Percentiles rank a stretch among this genome's conserved stretches.
Evolutionary conservation across 2,329 filamentous ascomycete genomes (phyloP).

Genomic region (Cladosporium halotolerans): DNA sequence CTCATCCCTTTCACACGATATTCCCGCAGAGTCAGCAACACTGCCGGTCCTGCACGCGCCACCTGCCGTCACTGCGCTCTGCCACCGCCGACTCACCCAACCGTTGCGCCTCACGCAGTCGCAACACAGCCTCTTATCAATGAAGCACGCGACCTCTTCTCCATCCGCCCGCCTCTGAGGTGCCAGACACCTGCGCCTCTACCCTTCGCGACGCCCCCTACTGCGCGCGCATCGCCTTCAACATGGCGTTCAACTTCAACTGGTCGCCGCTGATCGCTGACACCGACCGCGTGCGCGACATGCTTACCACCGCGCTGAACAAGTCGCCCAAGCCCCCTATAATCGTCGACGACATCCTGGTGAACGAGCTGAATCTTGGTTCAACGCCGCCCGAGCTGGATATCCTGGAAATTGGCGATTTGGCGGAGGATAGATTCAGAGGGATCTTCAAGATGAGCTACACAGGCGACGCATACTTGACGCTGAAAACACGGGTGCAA

Average conservation of each 20-base stretch:
- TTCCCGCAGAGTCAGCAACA: no score
- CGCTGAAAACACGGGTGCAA: constrained; percentile 91
- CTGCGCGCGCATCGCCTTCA: not conserved
- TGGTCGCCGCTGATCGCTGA: constrained; percentile 98
- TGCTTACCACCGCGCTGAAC: constrained; percentile 91
- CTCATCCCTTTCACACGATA: no score
- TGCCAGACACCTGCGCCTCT: not conserved
- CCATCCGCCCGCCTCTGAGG: constrained; percentile 6
- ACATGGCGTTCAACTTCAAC: constrained; percentile 99
- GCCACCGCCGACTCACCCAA: no score
- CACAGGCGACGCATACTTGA: constrained; percentile 88
- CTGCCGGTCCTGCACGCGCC: no score
- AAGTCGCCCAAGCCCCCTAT: constrained; percentile 97
- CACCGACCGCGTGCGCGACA: constrained; percentile 82
- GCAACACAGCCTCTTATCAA: constrained; percentile 9
- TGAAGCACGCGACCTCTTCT: constrained; percentile 20
- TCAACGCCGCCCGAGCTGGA: constrained; percentile 91
- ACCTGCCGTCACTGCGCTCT: no score
- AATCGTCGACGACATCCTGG: constrained; percentile 98
- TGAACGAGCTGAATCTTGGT: constrained; percentile 94
- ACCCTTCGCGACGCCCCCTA: not conserved
- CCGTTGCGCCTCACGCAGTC: not conserved
- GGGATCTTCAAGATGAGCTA: constrained; percentile 99
- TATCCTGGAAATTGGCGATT: constrained; percentile 93
- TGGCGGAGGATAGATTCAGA: constrained; percentile 92